These are phyloP conservation scores for Viridothelium virens DNA, from an alignment of 495 filamentous ascomycete species.

Conservation along the genomic window DNA sequence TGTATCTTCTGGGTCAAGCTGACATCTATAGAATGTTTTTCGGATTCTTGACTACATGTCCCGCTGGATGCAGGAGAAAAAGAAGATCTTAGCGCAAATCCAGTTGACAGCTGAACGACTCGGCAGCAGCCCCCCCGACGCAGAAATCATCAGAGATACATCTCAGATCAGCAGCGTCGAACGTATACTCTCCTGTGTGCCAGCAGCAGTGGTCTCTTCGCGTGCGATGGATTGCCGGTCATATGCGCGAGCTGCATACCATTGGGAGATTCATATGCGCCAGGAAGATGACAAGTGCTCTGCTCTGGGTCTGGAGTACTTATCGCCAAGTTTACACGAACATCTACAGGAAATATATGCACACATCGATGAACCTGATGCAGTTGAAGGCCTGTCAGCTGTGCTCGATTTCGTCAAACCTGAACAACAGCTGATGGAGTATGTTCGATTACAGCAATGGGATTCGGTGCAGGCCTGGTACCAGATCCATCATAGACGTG, in stretches of 20 bases:
- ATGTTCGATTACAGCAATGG: constrained; percentile 91
- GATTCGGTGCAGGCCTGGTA: constrained; percentile 98
- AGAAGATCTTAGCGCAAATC: constrained; percentile 42
- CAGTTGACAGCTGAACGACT: constrained; percentile 27
- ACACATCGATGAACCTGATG: constrained; percentile 94
- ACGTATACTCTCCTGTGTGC: constrained; percentile 58
- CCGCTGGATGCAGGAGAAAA: constrained; percentile 78
- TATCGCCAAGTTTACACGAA: constrained; percentile 52
- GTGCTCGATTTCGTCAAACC: constrained; percentile 73
- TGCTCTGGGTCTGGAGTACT: constrained; percentile 17
- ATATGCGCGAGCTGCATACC: constrained; percentile 82
- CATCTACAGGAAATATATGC: constrained; percentile 87
- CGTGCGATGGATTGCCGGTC: constrained; percentile 88
- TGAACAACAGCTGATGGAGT: constrained; percentile 85
- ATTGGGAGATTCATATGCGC: constrained; percentile 86
- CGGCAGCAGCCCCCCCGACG: constrained; percentile 28
- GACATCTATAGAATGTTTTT: constrained; percentile 63
- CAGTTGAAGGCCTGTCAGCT: constrained; percentile 86
- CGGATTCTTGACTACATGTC: constrained; percentile 84
- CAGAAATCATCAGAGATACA: constrained; percentile 32
- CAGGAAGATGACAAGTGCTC: constrained; percentile 36
- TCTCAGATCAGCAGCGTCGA: constrained; percentile 56
- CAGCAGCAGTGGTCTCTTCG: constrained; percentile 73
- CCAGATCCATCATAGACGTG: constrained; percentile 71
- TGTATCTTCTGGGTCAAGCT: not conserved